Evolutionary conservation across 2,329 filamentous ascomycete genomes (phyloP).

Genomic region (Colletotrichum limetticola): DNA sequence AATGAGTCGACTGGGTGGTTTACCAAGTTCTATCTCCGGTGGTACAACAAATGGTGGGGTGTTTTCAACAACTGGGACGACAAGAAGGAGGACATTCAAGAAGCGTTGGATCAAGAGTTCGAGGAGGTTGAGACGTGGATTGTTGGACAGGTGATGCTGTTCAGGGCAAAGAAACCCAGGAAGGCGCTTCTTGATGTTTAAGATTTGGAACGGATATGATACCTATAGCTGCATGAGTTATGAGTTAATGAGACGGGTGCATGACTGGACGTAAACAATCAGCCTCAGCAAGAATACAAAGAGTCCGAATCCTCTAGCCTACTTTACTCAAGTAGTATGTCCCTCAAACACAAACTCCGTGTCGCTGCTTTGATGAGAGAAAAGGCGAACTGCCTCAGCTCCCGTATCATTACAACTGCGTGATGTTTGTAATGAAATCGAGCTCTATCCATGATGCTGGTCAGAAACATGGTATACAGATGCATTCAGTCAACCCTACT

Average conservation of each 20-base stretch:
- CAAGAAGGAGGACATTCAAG: slow-evolving; percentile 44
- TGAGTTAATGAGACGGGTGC: background rate
- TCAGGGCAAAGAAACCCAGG: slow-evolving; percentile 45
- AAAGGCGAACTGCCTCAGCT: too few relatives aligned
- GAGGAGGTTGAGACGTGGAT: slow-evolving; percentile 50
- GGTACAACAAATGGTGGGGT: slow-evolving; percentile 46
- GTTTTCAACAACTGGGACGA: slow-evolving; percentile 54
- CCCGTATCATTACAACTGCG: too few relatives aligned
- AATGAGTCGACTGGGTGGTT: slow-evolving; percentile 41
- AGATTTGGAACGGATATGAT: background rate
- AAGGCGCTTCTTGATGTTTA: slow-evolving; percentile 35
- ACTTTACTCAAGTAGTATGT: too few relatives aligned
- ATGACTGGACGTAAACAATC: background rate
- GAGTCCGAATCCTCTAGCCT: background rate
- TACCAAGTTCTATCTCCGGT: slow-evolving; percentile 35
- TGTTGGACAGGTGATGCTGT: slow-evolving; percentile 52
- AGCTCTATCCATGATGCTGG: too few relatives aligned
- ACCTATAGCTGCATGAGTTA: background rate
- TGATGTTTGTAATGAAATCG: too few relatives aligned
- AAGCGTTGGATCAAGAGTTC: slow-evolving; percentile 48
- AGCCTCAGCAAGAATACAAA: background rate
- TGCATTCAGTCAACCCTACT: too few relatives aligned
- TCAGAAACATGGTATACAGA: too few relatives aligned
- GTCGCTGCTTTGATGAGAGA: too few relatives aligned
- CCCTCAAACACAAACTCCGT: too few relatives aligned